Conservation (phyloP, 805 yeast genomes). For the Candida patagonica region DNA sequence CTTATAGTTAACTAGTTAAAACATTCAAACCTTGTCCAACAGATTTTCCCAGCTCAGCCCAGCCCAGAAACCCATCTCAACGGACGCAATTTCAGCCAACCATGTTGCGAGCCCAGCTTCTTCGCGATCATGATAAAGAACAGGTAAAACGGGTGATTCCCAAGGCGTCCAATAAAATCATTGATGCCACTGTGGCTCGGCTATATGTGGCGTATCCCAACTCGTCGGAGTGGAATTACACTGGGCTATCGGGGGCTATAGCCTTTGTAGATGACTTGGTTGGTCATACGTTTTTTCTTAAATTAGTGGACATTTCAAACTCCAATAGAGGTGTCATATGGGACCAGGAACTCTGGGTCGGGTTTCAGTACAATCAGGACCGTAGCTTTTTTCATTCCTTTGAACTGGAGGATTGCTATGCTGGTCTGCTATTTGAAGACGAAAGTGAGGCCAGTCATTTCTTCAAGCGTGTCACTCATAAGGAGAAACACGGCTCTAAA, state of each 20-base stretch:
- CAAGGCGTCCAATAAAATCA: conserved; percentile 73
- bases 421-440: conserved; percentile 85
- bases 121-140: conserved; percentile 61
- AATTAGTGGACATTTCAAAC: conserved; percentile 70
- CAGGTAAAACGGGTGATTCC: conserved; percentile 84
- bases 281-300: conserved; percentile 87
- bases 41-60: too few species aligned
- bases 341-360: conserved; percentile 92
- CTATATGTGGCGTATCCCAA: conserved; percentile 87
- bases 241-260: conserved; percentile 85
- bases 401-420: conserved; percentile 83
- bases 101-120: conserved; percentile 10
- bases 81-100: too few species aligned
- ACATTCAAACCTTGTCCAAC: too few species aligned
- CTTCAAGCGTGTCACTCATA: conserved; percentile 60
- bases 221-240: conserved; percentile 69
- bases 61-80: too few species aligned
- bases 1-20: too few species aligned
- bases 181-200: conserved; percentile 86
- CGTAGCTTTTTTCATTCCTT: conserved; percentile 91
- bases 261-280: conserved; percentile 84
- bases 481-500: conserved; percentile 79
- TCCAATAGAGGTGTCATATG: conserved; percentile 76
- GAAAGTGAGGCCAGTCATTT: conserved; percentile 80
- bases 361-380: conserved; percentile 87